phyloP scores from a whole-genome alignment of 495 filamentous ascomycete genomes.

The Pyrenopolyporus hunteri region DNA sequence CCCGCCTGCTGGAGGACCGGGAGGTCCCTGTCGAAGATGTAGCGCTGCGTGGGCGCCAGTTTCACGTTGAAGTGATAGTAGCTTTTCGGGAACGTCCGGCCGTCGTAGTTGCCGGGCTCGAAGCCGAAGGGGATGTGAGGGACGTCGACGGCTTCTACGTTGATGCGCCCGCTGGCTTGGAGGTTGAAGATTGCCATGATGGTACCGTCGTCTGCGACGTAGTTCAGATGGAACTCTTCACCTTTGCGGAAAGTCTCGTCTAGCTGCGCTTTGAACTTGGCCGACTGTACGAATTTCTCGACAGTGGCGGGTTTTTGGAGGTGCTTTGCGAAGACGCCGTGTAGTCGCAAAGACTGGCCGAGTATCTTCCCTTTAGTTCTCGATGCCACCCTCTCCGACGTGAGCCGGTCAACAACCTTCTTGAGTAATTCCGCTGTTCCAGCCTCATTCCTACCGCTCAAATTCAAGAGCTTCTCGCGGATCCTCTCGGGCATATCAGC shows the following conservation, averaged over 20 bases:
- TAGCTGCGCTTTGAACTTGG: constrained; percentile 63
- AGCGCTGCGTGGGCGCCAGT: constrained; percentile 61
- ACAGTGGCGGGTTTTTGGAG: constrained; percentile 56
- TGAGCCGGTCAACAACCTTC: constrained; percentile 62
- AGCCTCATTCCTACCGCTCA: constrained; percentile 43
- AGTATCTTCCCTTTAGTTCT: constrained; percentile 60
- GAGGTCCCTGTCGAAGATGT: constrained; percentile 64
- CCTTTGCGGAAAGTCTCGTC: constrained; percentile 59
- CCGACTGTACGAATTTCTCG: constrained; percentile 58
- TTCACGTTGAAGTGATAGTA: constrained; percentile 67
- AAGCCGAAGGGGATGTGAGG: constrained; percentile 76
- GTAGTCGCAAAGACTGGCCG: constrained; percentile 62
- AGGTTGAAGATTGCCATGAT: constrained; percentile 75
- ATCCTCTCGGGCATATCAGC: constrained; percentile 45
- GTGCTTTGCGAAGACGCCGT: constrained; percentile 58
- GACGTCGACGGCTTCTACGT: constrained; percentile 59
- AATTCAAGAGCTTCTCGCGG: constrained; percentile 44
- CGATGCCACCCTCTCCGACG: constrained; percentile 64
- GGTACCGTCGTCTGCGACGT: constrained; percentile 65
- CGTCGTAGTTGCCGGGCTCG: constrained; percentile 72
- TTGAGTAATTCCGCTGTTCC: constrained; percentile 55
- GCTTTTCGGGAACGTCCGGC: constrained; percentile 69
- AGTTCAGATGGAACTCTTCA: constrained; percentile 45
- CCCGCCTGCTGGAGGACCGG: constrained; percentile 47
- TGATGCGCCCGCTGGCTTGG: constrained; percentile 63